A percentile compares a stretch with the other conserved stretches of the same genome.
phyloP scores from a whole-genome alignment of 2,329 filamentous ascomycete genomes.

The Chaetothyriales sp. region DNA sequence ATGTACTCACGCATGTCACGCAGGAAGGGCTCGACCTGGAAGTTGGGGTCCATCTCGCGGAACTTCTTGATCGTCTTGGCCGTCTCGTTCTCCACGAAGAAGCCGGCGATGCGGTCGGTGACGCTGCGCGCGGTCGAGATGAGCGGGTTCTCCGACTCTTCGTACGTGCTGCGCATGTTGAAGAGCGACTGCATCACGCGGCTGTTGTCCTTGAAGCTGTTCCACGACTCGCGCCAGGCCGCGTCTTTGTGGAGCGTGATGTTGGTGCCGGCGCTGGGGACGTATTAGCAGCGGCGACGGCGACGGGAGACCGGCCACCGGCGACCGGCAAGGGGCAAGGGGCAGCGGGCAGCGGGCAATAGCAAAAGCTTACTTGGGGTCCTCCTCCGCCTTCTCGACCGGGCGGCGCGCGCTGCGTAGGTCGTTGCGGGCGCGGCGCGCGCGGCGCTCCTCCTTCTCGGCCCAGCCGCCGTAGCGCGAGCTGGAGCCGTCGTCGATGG shows the following conservation, averaged over 20 bases:
- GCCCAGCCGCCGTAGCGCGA: conserved; percentile 93
- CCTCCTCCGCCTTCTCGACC: conserved; percentile 57
- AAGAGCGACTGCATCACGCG: conserved; percentile 81
- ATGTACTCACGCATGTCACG: conserved; percentile 97
- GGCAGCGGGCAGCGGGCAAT: no score
- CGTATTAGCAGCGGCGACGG: conserved; percentile 14
- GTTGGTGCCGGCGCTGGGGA: conserved; percentile 71
- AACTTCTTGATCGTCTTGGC: conserved; percentile 97
- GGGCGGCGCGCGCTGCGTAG: conserved; percentile 43
- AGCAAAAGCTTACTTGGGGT: conserved; percentile 73
- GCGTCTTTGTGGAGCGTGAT: conserved; percentile 93
- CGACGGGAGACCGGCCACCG: no score
- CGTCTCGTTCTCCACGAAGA: conserved; percentile 97
- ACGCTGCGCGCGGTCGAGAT: conserved; percentile 88
- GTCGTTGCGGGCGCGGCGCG: conserved; percentile 59
- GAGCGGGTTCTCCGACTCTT: conserved; percentile 93
- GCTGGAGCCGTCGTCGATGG: conserved; percentile 92
- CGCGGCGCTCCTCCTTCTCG: conserved; percentile 85
- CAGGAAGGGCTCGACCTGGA: conserved; percentile 89
- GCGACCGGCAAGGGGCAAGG: no score
- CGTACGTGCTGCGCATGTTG: conserved; percentile 71
- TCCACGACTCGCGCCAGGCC: conserved; percentile 97
- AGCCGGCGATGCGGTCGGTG: conserved; percentile 80
- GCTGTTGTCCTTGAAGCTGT: conserved; percentile 81
- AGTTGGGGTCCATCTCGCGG: conserved; percentile 83